A percentile compares a stretch with the other conserved stretches of the same genome.
These are phyloP conservation scores for Coemansia guatemalensis DNA, from an alignment of 192 early-diverging fungal species.

Conservation along the genomic window DNA sequence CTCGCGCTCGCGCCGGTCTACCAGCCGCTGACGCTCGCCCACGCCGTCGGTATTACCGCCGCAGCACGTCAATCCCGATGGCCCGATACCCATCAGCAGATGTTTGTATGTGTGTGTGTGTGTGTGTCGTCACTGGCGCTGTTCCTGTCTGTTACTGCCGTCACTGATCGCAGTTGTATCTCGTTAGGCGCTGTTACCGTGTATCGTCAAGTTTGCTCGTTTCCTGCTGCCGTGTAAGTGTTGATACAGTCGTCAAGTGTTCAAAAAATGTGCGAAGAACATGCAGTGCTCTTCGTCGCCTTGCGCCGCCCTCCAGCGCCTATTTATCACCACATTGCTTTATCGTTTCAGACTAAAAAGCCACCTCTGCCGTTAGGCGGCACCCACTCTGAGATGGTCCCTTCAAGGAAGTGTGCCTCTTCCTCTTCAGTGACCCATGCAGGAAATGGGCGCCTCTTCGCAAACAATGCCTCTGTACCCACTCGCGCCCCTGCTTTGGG, in stretches of 20 bases:
- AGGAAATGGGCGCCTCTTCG: neutral
- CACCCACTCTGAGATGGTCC: no score
- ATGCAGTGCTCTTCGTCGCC: no score
- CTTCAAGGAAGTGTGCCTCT: neutral
- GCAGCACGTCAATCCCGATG: conserved; percentile 2
- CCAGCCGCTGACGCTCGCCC: conserved; percentile 32
- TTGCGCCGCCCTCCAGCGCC: no score
- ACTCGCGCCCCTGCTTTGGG: neutral
- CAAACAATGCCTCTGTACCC: neutral
- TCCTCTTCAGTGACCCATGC: neutral
- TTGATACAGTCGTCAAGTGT: neutral
- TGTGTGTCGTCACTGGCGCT: neutral
- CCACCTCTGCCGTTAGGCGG: no score
- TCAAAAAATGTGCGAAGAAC: no score
- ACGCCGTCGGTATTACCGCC: neutral
- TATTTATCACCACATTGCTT: no score
- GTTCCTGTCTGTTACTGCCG: no score
- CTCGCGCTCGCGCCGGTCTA: conserved; percentile 23
- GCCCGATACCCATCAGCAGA: neutral
- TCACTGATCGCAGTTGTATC: no score
- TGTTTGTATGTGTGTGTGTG: neutral
- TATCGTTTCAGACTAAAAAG: no score
- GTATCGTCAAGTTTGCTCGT: no score
- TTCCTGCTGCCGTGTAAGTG: neutral
- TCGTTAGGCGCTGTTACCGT: no score